Percentiles rank a stretch among this genome's conserved stretches.
Conservation (phyloP, 495 filamentous ascomycete species). For the Daldinia decipiens region DNA sequence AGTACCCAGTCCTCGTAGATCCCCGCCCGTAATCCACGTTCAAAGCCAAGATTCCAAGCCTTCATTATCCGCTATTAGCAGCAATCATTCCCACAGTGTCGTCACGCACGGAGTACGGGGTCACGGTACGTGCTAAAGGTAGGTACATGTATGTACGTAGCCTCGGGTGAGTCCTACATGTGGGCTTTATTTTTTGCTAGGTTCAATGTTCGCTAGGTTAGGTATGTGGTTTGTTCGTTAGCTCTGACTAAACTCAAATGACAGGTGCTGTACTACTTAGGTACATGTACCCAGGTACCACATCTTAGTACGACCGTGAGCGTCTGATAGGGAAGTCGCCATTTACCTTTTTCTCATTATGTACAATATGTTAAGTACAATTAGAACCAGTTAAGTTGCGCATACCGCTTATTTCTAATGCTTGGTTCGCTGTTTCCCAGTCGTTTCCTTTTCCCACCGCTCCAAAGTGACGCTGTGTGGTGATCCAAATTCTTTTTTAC, state of each 20-base stretch:
- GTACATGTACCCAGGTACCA: neutral
- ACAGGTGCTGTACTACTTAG: neutral
- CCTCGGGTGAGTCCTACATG: neutral
- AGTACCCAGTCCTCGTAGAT: constrained; percentile 16
- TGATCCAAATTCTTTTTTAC: constrained; percentile 41
- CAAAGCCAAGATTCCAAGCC: constrained; percentile 47
- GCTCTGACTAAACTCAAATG: constrained; percentile 6
- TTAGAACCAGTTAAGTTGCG: constrained; percentile 32
- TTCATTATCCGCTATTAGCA: constrained; percentile 45
- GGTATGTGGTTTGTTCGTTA: neutral
- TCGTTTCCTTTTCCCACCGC: constrained; percentile 34
- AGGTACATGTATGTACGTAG: too few relatives aligned
- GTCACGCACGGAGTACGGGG: constrained; percentile 17
- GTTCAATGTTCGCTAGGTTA: neutral
- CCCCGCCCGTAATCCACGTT: constrained; percentile 29
- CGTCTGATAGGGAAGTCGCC: constrained; percentile 15
- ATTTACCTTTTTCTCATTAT: constrained; percentile 24
- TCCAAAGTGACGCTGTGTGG: constrained; percentile 11
- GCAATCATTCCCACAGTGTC: constrained; percentile 31
- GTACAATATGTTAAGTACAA: constrained; percentile 14
- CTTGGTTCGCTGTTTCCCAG: constrained; percentile 5
- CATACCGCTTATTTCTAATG: constrained; percentile 39
- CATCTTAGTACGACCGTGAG: neutral
- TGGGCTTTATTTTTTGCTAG: neutral
- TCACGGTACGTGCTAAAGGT: constrained; percentile 4